Conservation (phyloP, 148 eudicot species). For the Spergularia bocconei region DNA sequence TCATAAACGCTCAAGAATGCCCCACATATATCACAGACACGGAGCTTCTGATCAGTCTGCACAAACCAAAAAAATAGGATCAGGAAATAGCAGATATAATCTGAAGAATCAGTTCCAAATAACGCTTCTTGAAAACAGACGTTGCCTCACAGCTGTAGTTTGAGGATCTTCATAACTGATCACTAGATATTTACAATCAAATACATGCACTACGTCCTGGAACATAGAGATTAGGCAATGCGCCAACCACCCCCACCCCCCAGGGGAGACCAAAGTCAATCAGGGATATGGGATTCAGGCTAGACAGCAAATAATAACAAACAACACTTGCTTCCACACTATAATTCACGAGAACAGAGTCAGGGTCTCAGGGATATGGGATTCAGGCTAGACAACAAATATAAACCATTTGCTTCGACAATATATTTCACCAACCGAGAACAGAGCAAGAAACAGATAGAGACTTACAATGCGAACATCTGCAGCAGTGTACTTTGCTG, state of each 20-base stretch:
- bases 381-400: not conserved
- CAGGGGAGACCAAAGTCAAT: not conserved
- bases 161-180: not conserved
- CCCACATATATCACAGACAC: conserved; percentile 99
- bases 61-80: conserved; percentile 22
- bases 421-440: not conserved
- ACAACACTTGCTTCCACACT: not conserved
- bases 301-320: not conserved
- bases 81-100: not conserved
- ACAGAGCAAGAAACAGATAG: not conserved
- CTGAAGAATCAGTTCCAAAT: not conserved
- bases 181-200: conserved; percentile 3
- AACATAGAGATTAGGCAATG: too few species aligned
- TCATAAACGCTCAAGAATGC: conserved; percentile 98
- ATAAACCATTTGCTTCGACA: not conserved
- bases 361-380: not conserved
- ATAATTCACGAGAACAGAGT: not conserved
- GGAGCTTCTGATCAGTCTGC: conserved; percentile 98
- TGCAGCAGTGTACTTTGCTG: conserved; percentile 78
- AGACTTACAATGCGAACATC: conserved; percentile 95
- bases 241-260: not conserved
- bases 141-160: not conserved
- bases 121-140: not conserved
- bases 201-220: not conserved
- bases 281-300: not conserved